Evolutionary conservation across 2,329 filamentous ascomycete species (phyloP), one percentile per base, ranked within the genome.

Genomic region (Plectosphaerella sp.): DNA sequence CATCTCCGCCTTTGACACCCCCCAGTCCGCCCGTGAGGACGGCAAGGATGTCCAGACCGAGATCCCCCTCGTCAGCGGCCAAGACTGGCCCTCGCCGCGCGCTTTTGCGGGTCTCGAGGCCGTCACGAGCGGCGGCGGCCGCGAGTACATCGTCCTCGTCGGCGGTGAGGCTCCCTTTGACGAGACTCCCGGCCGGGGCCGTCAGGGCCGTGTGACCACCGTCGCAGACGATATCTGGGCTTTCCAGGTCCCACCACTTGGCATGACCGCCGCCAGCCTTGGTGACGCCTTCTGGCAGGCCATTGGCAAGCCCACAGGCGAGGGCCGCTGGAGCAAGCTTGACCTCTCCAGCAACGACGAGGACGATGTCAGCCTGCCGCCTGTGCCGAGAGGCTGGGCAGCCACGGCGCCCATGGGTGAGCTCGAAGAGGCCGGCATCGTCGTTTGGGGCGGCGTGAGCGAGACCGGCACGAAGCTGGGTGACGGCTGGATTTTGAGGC

Each of bases 401-500:
- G 80, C 77, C 3, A 79, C 75, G 50, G 77, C 79, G 20, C 69
- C 74, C 14, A 72, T 84, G 67, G 76, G 75, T 1, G 80, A 86
- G 54, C 63, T 85, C 36, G 83, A 85, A 64, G 79, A 82, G 63
- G 78, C 74, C 37, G 80, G 74, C 4, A 71, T 88, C 12, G 64
- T 87, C 25, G 59, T 88, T 11, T 84, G 81, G 71, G 85, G 85
- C 36, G 84, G 84, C 1, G 49, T 85, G 52, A 71, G 73, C 45
- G 76, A 75, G 39, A 68, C 70, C 16, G 79, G 80, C 56, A 65
- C 69, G 59, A 69, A 79, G 45, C 62, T 84, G 45, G 80, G 77
- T 37, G 83, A 87, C 64, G 84, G 80, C 3, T 88, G 84, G 83
- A 80, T 87, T 47, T 68, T 88, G 60, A 74, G 79, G 54, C 67